A percentile compares a stretch with the other conserved stretches of the same genome.
phyloP scores from a whole-genome alignment of 192 early-diverging fungal genomes.

The Phlyctochytrium arcticum region DNA sequence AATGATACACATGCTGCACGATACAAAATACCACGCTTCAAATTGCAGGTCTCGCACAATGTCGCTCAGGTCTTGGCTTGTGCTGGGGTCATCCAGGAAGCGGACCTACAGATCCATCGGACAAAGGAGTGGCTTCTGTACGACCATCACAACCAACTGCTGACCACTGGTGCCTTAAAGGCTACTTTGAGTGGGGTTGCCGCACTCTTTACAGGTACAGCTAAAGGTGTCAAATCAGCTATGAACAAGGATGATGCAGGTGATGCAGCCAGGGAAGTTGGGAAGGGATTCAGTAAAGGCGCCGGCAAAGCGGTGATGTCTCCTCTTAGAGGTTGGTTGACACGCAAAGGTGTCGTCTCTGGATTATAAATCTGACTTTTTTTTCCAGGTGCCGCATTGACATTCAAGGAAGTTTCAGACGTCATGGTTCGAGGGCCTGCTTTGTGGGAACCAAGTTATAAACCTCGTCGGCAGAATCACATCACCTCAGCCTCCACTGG shows the following conservation, averaged over 20 bases:
- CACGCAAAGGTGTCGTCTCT: too few relatives aligned
- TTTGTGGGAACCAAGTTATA: neutral
- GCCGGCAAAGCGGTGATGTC: neutral
- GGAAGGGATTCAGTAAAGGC: neutral
- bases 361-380: neutral
- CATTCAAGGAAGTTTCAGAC: neutral
- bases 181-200: neutral
- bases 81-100: neutral
- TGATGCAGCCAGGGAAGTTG: neutral
- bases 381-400: neutral
- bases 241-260: neutral
- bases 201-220: neutral
- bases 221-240: neutral
- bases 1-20: neutral
- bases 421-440: neutral
- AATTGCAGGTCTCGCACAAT: neutral
- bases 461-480: neutral
- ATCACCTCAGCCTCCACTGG: neutral
- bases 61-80: constrained; percentile 4
- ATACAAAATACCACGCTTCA: neutral
- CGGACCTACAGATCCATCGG: neutral
- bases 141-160: neutral
- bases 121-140: neutral
- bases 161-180: neutral
- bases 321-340: neutral